Base-by-base conservation (phyloP, 129 eudicot species). In the Heracleum sosnowskyi region DNA sequence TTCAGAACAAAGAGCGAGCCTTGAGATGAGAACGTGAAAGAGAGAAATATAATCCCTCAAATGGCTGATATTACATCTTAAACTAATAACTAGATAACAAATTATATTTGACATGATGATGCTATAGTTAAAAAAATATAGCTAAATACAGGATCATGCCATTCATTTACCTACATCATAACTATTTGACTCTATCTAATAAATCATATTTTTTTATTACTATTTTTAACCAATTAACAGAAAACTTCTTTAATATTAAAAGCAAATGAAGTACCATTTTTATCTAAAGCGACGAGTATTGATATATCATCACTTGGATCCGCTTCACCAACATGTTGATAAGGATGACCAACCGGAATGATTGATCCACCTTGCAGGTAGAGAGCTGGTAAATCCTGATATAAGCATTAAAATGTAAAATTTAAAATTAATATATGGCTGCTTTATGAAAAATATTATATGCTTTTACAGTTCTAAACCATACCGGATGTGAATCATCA, bases 401-500 rank as follows among this genome's bases (percentile, higher is more conserved):
- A 83, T 34, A 42, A 33, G 37, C 34, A 78, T 10, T 79, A 40
- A 57, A 44, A 24, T 69, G 40, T 66, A 80, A 66, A 18, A 9
- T 37, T 22, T 18, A 3, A n/a, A 36, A 75, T 29, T 17, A 64
- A n/a, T 64, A 5, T 6, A 42, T 4, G 28, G 22, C 22, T 42
- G 75, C 75, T 74, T 63, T 75, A 75, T 28, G 55, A 73, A 84
- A 79, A 37, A 73, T 17, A 40, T 34, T 16, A 69, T 40, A 35
- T 34, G 41, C 71, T 74, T 36, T 3, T 11, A 12, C 11, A 49
- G 46, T 63, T 69, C 37, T 36, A 60, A 36, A 76, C 46, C 44
- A 10, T 95, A 95, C 99, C 76, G 97, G 99, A 92, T 95, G 97
- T 57, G 92, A 86, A 83, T 95, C 99, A 46, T 88, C 89, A 80